Base-by-base conservation (phyloP, 2,329 filamentous ascomycete species). In the Fusarium sp. region DNA sequence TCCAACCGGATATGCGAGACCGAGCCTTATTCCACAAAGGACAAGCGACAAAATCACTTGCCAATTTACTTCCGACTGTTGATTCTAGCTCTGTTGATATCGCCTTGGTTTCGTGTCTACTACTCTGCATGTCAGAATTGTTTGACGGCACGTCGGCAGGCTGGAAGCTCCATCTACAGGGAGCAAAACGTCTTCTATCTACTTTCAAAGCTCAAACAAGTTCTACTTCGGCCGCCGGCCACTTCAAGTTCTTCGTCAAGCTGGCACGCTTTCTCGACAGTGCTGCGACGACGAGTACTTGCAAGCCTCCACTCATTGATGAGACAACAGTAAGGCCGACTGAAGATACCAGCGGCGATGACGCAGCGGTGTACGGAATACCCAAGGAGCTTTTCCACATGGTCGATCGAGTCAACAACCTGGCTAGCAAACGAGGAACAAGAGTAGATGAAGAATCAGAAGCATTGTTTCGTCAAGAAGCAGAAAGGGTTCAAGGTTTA, bases 331-430 rank as follows among this genome's bases (percentile, higher is more conserved):
- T 58, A 1, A 22, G 44, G 0, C 12, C 44, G 2, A 44, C n/a
- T 0, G 58, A 61, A 24, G 29, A 51, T 51, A 4, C 29, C 7
- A 60, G 12, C 2, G 46, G 24, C 1, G 55, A 61, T 0, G 55
- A 61, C 11, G 34, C 55, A 0, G 55, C 55, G 7, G 56, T 61
- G 1, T 61, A 61, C 6, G 58, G 58, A 1, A 61, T 61, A 18
- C 58, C 58, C 0, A 61, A 61, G 7, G 58, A 61, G 8, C 7
- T 61, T 2, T 61, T 61, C 2, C 58, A 61, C 2, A 61, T 61
- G 58, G 58, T 61, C 1, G 58, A 61, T 5, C 55, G 58, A 3
- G 55, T 61, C 1, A 61, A 61, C 1, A 61, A 61, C 16, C 4
- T 61, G 10, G 58, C 58, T 0, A 61, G 58, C 10, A 61, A 61